phyloP scores from a whole-genome alignment of 1,284 basidiomycete genomes.

The Violaceomyces palustris region DNA sequence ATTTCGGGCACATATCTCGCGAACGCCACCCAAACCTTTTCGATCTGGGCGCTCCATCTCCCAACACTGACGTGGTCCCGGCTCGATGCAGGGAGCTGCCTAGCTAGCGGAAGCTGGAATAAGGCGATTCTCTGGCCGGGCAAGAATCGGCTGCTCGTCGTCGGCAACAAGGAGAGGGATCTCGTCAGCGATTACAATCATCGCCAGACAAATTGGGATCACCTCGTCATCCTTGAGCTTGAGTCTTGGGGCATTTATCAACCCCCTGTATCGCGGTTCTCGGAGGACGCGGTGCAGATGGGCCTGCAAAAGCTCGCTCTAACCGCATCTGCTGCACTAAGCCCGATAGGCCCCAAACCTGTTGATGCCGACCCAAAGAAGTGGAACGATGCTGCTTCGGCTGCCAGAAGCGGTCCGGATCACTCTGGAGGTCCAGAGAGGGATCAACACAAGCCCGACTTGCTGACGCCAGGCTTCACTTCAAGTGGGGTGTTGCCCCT shows the following conservation, averaged over 20 bases:
- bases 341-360: too few relatives aligned
- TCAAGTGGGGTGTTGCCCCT: too few relatives aligned
- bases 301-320: slow-evolving; percentile 38
- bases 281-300: slow-evolving; percentile 26
- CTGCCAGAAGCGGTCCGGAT: too few relatives aligned
- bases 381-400: too few relatives aligned
- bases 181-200: slow-evolving; percentile 50
- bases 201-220: slow-evolving; percentile 47
- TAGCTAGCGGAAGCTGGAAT: slow-evolving; percentile 44
- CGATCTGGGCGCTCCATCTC: slow-evolving; percentile 43
- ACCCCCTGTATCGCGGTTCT: slow-evolving; percentile 26
- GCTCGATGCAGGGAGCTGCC: slow-evolving; percentile 36
- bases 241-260: slow-evolving; percentile 47
- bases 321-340: slow-evolving; percentile 20
- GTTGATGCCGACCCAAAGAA: too few relatives aligned
- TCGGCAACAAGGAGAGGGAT: slow-evolving; percentile 43
- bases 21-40: slow-evolving; percentile 47
- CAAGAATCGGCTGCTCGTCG: slow-evolving; percentile 38
- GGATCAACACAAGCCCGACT: too few relatives aligned
- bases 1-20: slow-evolving; percentile 48
- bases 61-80: slow-evolving; percentile 44
- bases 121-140: slow-evolving; percentile 35
- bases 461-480: too few relatives aligned
- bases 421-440: too few relatives aligned
- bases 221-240: slow-evolving; percentile 42